phyloP scores from a whole-genome alignment of 2,329 filamentous ascomycete genomes.

The Xylogone sp. region DNA sequence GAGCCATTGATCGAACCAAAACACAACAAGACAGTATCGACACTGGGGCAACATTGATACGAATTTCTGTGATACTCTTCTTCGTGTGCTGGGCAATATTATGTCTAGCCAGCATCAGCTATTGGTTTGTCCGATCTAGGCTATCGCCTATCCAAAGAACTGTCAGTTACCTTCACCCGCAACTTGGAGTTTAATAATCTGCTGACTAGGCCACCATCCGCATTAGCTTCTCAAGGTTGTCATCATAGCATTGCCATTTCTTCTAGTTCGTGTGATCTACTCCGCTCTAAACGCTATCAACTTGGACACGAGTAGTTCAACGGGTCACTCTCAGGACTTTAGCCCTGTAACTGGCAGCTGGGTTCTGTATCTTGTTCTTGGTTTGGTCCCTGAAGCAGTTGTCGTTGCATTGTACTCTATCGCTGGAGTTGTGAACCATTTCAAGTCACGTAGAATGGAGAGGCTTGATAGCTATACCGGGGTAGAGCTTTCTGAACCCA shows the following conservation, averaged over 20 bases:
- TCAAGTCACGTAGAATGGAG: not conserved
- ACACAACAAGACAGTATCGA: not conserved
- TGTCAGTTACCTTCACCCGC: not conserved
- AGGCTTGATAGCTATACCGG: not conserved
- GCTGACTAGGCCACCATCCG: not conserved
- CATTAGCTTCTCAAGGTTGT: not conserved
- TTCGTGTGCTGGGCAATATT: not conserved
- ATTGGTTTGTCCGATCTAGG: not conserved
- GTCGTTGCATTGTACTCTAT: not conserved
- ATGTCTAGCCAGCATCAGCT: not conserved
- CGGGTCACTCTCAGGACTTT: not conserved
- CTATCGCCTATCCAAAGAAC: not conserved
- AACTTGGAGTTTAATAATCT: not conserved
- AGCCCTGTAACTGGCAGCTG: constrained; percentile 4
- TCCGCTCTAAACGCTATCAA: constrained; percentile 1
- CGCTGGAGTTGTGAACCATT: not conserved
- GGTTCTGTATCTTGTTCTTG: constrained; percentile 4
- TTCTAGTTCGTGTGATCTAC: constrained; percentile 2
- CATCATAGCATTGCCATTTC: constrained; percentile 2
- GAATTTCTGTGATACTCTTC: not conserved
- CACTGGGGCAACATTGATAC: not conserved
- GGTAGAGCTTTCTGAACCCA: not conserved
- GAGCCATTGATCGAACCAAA: not conserved
- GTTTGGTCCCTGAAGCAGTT: constrained; percentile 4
- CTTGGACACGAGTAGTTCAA: not conserved